Percentiles rank a stretch among this genome's conserved stretches.
These are phyloP conservation scores for Boletus coccyginus DNA, from an alignment of 768 basidiomycete genomes.

Conservation along the genomic window DNA sequence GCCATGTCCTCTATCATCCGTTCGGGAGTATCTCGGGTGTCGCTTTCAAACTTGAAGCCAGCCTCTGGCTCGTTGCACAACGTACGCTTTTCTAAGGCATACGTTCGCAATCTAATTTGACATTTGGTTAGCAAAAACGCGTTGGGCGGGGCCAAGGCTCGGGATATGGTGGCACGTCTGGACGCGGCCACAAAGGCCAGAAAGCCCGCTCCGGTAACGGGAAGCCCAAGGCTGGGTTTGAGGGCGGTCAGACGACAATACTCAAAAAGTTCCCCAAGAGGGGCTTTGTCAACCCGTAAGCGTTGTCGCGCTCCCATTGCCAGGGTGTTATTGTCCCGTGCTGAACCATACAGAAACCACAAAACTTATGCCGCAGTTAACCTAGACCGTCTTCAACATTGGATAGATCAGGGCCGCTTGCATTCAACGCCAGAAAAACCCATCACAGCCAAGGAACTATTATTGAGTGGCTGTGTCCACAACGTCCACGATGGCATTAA, in stretches of 20 bases:
- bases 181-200: slow-evolving; percentile 94
- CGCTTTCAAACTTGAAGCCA: slow-evolving; percentile 74
- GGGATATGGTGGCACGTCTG: slow-evolving; percentile 87
- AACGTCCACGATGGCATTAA: slow-evolving; percentile 90
- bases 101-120: neutral
- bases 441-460: slow-evolving; percentile 83
- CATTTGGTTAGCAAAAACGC: slow-evolving; percentile 75
- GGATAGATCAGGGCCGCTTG: slow-evolving; percentile 84
- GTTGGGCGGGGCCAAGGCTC: slow-evolving; percentile 93
- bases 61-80: slow-evolving; percentile 66
- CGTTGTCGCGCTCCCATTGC: slow-evolving; percentile 10
- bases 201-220: slow-evolving; percentile 89
- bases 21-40: slow-evolving; percentile 39
- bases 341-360: slow-evolving; percentile 52
- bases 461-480: slow-evolving; percentile 87
- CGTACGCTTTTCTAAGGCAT: slow-evolving; percentile 36
- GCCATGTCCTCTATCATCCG: slow-evolving; percentile 38
- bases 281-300: slow-evolving; percentile 91
- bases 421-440: slow-evolving; percentile 73
- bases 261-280: slow-evolving; percentile 89
- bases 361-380: slow-evolving; percentile 83
- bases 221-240: slow-evolving; percentile 79
- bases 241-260: slow-evolving; percentile 96
- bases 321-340: neutral
- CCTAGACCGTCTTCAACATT: slow-evolving; percentile 83